Base-by-base conservation (phyloP, 768 basidiomycete species). In the Sistotremastrum suecicum region DNA sequence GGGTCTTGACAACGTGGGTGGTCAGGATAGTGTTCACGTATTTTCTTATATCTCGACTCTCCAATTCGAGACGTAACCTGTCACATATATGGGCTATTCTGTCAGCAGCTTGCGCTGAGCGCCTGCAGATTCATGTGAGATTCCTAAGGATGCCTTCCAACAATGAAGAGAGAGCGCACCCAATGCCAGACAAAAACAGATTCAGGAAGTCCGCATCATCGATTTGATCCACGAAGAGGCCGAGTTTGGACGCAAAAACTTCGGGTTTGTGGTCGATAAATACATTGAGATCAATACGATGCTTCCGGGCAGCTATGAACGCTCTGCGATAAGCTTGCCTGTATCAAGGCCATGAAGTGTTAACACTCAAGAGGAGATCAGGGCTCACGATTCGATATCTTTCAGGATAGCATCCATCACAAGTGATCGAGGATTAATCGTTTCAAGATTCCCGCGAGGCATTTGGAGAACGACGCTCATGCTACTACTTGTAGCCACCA, bases 401-500 rank as follows among this genome's bases (percentile, higher is more conserved):
- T 74, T 68, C 43, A 75, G 73, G 1, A 98, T 80, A 4, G 88
- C 80, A 46, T 80, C 74, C 69, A 95, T 77, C 11, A 97, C 91
- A 54, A 99, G 62, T 8, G 92, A 85, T 38, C 95, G 70, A 3
- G 95, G 95, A 54, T 83, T 88, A 44, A 99, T 80, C 1, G 90
- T 97, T 66, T 99, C 95, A 49, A 99, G 58, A 62, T 98, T 98
- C 1, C 95, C 95, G 52, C 95, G 67, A 0, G 94, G 95, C 94
- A 98, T 98, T 63, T 99, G 95, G 7, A 99, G 65, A 0, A 98
- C 85, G 34, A 99, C 62, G 53, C 74, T 80, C 87, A 92, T 97
- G 5, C 77, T 65, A 48, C 81, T 89, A 1, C 91, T 83, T 0
- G 95, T 81, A 8, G 82, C 84, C 0, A 82, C 78, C 3, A 98